These are phyloP conservation scores for Wickerhamiella australiensis DNA, from an alignment of 805 yeast species.

Conservation along the genomic window DNA sequence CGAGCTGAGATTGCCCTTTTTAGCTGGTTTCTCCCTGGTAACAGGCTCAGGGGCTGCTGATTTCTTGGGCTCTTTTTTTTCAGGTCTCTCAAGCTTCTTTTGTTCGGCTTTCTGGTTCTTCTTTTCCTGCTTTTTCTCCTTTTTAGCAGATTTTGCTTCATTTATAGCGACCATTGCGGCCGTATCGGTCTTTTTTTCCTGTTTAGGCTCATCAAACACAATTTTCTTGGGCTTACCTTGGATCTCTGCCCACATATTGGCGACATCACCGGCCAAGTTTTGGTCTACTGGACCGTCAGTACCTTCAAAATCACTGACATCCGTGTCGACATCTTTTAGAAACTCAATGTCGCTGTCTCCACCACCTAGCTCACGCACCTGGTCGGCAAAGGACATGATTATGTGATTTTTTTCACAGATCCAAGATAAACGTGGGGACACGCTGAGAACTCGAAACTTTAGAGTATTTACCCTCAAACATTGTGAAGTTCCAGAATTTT, in stretches of 20 bases:
- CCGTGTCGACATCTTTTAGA: constrained; percentile 40
- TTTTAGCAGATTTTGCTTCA: constrained; percentile 14
- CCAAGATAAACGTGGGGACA: background rate
- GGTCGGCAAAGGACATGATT: constrained; percentile 41
- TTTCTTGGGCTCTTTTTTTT: constrained; percentile 20
- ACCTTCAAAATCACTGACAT: constrained; percentile 27
- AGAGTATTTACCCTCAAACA: too few species aligned
- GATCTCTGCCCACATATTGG: constrained; percentile 21
- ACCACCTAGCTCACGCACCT: constrained; percentile 75
- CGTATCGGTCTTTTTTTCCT: constrained; percentile 26
- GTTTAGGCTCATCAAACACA: constrained; percentile 27
- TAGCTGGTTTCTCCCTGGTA: background rate
- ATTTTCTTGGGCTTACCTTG: constrained; percentile 11
- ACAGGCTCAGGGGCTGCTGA: background rate
- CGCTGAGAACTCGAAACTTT: background rate
- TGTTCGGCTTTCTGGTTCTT: constrained; percentile 20
- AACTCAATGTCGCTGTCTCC: constrained; percentile 67
- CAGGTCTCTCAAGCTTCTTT: constrained; percentile 21
- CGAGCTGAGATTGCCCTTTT: constrained; percentile 14
- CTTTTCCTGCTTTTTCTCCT: constrained; percentile 27
- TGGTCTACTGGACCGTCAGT: constrained; percentile 21
- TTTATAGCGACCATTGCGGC: background rate
- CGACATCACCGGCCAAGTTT: constrained; percentile 19
- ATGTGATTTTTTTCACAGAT: constrained; percentile 6
- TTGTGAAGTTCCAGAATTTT: too few species aligned